These are phyloP conservation scores for Escovopsis weberi DNA, from an alignment of 2,329 filamentous ascomycete species.

Conservation along the genomic window DNA sequence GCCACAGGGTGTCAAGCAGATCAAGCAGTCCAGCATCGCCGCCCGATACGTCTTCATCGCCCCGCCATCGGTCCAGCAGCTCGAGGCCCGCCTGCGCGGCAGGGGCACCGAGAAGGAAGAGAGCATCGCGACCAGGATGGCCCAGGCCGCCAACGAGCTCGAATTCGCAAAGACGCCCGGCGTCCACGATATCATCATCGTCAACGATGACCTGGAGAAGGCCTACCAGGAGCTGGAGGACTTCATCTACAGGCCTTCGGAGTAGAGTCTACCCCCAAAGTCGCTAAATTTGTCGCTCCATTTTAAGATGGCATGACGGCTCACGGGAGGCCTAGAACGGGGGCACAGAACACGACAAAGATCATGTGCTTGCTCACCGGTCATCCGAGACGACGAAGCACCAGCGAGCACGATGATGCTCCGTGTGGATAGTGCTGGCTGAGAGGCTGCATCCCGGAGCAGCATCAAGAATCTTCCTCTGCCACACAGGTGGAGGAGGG, in stretches of 20 bases:
- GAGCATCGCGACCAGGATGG: constrained; percentile 51
- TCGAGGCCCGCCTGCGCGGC: constrained; percentile 61
- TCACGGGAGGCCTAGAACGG: too few relatives aligned
- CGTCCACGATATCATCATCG: constrained; percentile 25
- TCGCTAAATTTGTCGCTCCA: background rate
- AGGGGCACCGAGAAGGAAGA: constrained; percentile 69
- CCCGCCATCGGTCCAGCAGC: constrained; percentile 58
- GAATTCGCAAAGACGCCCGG: constrained; percentile 55
- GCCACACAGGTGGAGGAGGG: too few relatives aligned
- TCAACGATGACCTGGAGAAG: constrained; percentile 30
- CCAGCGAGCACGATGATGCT: too few relatives aligned
- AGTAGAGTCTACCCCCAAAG: constrained; percentile 1
- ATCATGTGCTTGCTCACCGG: too few relatives aligned
- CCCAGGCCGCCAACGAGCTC: constrained; percentile 60
- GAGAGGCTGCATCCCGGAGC: too few relatives aligned
- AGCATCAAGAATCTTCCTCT: too few relatives aligned
- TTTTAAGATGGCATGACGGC: background rate
- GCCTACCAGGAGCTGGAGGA: constrained; percentile 40
- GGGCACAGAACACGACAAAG: too few relatives aligned
- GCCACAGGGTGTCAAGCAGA: constrained; percentile 66
- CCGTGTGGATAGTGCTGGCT: too few relatives aligned
- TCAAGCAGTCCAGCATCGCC: constrained; percentile 59
- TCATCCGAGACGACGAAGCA: too few relatives aligned
- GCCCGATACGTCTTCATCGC: constrained; percentile 76
- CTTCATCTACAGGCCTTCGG: constrained; percentile 26